Evolutionary conservation across 2,329 filamentous ascomycete species (phyloP), one percentile per base, ranked within the genome.

Genomic region (Zarea fungicola): DNA sequence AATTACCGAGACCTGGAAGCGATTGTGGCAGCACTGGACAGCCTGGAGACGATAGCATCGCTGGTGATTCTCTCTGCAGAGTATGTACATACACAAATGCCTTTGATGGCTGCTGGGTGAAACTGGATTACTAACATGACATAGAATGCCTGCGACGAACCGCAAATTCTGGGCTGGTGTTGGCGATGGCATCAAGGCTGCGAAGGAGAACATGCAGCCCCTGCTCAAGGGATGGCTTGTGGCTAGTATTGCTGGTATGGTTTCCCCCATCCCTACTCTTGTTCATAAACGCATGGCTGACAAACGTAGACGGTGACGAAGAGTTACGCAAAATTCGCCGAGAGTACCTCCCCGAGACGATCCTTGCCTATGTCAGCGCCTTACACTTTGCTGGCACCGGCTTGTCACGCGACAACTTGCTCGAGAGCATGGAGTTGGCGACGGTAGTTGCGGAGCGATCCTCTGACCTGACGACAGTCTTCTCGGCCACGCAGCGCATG

Each of bases 401-500:
- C 42, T 72, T 95, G 36, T 85, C 83, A 39, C 83, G 89, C 36
- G 87, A 92, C 51, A 80, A 85, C 55, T 75, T 95, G 16, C 76
- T 93, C 22, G 84, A 92, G 61, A 87, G 85, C 59, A 92, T 99
- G 87, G 88, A 96, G 51, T 73, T 99, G 14, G 84, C 89, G 1
- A 82, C 84, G 1, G 64, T 83, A 2, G 78, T 96, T 43, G 89
- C 92, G 2, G 82, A 85, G 49, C 80, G 83, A 55, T 78, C 76
- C 52, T 83, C 83, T 21, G 83, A 85, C 56, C 67, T 92, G 34
- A 80, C 84, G 2, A 67, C 73, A 21, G 77, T 80, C 37, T 87
- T 93, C 56, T 66, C 83, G 48, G 74, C 77, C 48, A 77, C 81
- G 3, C 76, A 77, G 26, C 79, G 85, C 40, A 85, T 92, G 81